Evolutionary conservation across 768 basidiomycete species (phyloP).

Genomic region (Pleurotus tuoliensis): DNA sequence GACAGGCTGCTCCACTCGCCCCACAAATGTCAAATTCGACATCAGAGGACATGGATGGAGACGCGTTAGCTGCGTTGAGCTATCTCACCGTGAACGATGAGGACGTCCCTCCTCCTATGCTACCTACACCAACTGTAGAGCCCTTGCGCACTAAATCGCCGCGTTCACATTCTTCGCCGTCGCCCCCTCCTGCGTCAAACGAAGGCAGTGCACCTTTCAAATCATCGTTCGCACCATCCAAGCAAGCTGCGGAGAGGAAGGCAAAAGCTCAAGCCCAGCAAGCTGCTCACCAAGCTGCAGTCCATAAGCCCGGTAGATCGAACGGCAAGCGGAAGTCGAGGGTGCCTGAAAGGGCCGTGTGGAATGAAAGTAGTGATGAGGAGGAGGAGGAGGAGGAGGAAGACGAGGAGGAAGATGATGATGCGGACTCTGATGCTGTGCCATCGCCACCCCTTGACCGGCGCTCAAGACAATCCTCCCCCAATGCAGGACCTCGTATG

Average conservation of each 20-base stretch:
- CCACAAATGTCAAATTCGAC: background rate
- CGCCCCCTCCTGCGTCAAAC: slow-evolving; percentile 18
- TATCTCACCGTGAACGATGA: slow-evolving; percentile 60
- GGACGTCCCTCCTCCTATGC: slow-evolving; percentile 15
- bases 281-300: slow-evolving; percentile 75
- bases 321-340: slow-evolving; percentile 58
- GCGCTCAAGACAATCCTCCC: slow-evolving; percentile 19
- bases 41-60: slow-evolving; percentile 43
- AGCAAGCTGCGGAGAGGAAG: slow-evolving; percentile 79
- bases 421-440: slow-evolving; percentile 60
- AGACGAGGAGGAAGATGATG: slow-evolving; percentile 74
- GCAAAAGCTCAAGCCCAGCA: slow-evolving; percentile 83
- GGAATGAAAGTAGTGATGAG: slow-evolving; percentile 76
- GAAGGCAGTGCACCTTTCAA: slow-evolving; percentile 43
- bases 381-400: slow-evolving; percentile 88
- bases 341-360: slow-evolving; percentile 53
- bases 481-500: background rate
- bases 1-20: background rate
- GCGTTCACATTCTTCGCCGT: slow-evolving; percentile 13
- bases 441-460: slow-evolving; percentile 25
- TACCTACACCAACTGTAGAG: slow-evolving; percentile 25
- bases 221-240: slow-evolving; percentile 87
- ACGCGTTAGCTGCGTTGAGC: slow-evolving; percentile 75
- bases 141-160: slow-evolving; percentile 28
- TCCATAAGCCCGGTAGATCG: slow-evolving; percentile 68